These are phyloP conservation scores for Buxus sempervirens DNA, from an alignment of 164 flowering plant species.

Conservation along the genomic window DNA sequence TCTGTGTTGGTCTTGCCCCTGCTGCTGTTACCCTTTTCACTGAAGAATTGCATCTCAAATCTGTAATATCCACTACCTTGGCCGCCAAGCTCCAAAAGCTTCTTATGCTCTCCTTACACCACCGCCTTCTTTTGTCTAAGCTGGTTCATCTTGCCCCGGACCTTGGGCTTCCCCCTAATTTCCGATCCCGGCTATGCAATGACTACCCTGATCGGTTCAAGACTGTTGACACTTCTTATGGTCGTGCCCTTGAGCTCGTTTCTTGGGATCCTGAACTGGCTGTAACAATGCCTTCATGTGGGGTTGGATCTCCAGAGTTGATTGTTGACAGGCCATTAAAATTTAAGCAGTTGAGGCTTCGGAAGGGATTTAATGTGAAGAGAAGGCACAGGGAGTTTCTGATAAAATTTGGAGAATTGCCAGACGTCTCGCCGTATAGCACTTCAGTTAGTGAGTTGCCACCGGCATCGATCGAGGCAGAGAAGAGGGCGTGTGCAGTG, in stretches of 20 bases:
- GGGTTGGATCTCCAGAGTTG: slow-evolving; percentile 26
- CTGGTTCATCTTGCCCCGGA: slow-evolving; percentile 86
- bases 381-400: slow-evolving; percentile 59
- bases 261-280: slow-evolving; percentile 67
- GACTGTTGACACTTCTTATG: slow-evolving; percentile 79
- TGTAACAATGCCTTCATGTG: slow-evolving; percentile 32
- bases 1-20: slow-evolving; percentile 77
- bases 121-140: slow-evolving; percentile 70
- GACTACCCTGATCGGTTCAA: slow-evolving; percentile 67
- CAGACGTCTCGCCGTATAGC: slow-evolving; percentile 62
- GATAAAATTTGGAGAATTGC: slow-evolving; percentile 58
- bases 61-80: slow-evolving; percentile 33
- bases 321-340: slow-evolving; percentile 84
- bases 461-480: slow-evolving; percentile 58
- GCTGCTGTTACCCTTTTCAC: slow-evolving; percentile 53
- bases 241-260: slow-evolving; percentile 91
- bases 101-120: slow-evolving; percentile 84
- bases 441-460: slow-evolving; percentile 29
- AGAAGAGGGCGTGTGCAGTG: slow-evolving; percentile 85
- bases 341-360: slow-evolving; percentile 68
- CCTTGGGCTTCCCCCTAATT: slow-evolving; percentile 85
- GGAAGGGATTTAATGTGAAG: slow-evolving; percentile 77
- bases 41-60: slow-evolving; percentile 45
- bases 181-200: slow-evolving; percentile 82
- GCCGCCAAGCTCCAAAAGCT: slow-evolving; percentile 81